Evolutionary conservation across 306 rosid species (phyloP).

Genomic region (Medicago ruthenica): DNA sequence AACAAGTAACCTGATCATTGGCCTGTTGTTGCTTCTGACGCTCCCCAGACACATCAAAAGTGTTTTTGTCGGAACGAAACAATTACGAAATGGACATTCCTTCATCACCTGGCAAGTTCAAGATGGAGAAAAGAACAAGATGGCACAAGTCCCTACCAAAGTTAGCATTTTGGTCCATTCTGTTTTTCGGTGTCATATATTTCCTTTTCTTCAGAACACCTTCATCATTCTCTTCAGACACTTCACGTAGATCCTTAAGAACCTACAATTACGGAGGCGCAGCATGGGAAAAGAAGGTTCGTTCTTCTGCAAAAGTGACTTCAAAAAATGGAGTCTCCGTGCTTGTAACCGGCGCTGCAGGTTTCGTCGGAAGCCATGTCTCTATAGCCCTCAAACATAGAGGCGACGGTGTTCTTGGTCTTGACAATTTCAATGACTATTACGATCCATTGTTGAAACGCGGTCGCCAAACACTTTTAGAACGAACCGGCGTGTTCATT

Average conservation of each 20-base stretch:
- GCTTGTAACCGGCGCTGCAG: constrained; percentile 21
- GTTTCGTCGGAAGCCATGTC: constrained; percentile 19
- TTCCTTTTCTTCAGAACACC: constrained; percentile 24
- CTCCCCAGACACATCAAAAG: neutral
- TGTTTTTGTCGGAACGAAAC: neutral
- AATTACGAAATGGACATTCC: constrained; percentile 18
- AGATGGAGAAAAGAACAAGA: constrained; percentile 20
- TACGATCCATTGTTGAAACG: constrained; percentile 15
- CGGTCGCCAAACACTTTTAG: constrained; percentile 1
- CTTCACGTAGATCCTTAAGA: neutral
- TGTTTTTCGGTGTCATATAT: neutral
- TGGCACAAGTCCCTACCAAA: neutral
- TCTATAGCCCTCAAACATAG: constrained; percentile 1
- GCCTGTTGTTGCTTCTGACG: neutral
- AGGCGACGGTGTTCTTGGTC: constrained; percentile 20
- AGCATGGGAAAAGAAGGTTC: constrained; percentile 7
- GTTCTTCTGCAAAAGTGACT: neutral
- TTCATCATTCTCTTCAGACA: constrained; percentile 4
- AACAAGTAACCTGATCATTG: neutral
- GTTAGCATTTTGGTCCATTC: constrained; percentile 3
- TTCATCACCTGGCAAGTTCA: constrained; percentile 26
- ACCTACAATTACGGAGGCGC: constrained; percentile 8
- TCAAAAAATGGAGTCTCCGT: constrained; percentile 1
- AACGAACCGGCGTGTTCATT: neutral
- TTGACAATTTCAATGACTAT: constrained; percentile 34